Evolutionary conservation across 805 yeast species (phyloP), one percentile per base, ranked within the genome.

Genomic region (Candida loeiensis): DNA sequence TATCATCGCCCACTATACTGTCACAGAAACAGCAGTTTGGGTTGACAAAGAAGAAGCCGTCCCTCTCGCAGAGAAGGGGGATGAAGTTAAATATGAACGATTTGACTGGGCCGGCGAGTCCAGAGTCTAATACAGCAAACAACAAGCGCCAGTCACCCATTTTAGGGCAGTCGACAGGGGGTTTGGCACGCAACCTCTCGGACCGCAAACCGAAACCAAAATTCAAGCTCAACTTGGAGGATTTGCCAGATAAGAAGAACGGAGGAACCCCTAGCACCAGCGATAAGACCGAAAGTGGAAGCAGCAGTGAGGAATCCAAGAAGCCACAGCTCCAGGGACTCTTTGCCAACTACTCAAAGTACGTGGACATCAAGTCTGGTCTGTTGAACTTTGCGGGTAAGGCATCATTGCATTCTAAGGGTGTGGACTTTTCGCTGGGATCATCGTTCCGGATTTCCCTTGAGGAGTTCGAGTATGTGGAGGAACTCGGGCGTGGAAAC

Each of bases 401-500:
- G 58, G 87, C 96, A 3, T 87, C 96, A 1, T 65, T 93, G 36
- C 93, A 90, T 53, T 83, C 97, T 0, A 79, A 85, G 48, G 99
- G 99, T 34, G 82, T 93, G 36, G 93, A 89, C 58, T 93, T 93
- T 54, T 76, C 86, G 26, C 80, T 85, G 36, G 99, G 99, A 1
- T 77, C 90, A 2, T 81, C 89, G 34, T 90, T 93, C 64, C 72
- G 85, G 43, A 89, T 93, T 27, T 82, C 93, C 2, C 73, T 89
- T 40, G 95, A 88, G 50, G 95, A 93, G 54, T 62, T 85, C 41
- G 84, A 84, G 52, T 79, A 85, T 47, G 70, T 87, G 42, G 95
- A 84, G 37, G 98, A 91, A 61, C 68, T 93, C 34, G 99, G 99
- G 2, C 77, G 91, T 34, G 99, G 99, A 7, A 93, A 93, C 64